Base-by-base conservation (phyloP, 2,329 filamentous ascomycete genomes). In the Ceratocystis papillata region DNA sequence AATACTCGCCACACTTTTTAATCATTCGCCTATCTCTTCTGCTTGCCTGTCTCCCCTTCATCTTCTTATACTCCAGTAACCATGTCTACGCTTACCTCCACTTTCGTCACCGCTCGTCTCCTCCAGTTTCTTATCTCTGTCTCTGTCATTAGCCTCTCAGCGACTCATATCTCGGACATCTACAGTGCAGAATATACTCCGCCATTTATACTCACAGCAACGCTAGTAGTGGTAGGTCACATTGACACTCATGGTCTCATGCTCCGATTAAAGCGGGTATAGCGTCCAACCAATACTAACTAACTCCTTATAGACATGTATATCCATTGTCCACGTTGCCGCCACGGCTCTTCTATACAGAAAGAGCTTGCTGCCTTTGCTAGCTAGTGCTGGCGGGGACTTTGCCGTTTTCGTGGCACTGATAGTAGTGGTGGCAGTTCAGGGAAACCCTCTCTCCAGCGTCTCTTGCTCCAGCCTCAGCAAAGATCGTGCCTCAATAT, bases 311-410 rank as follows among this genome's bases (percentile, higher is more conserved):
- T 69, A 95, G 90, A 84, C 89, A 37, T 88, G 84, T 76, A 85
- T 94, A 67, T 86, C 89, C 8, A 82, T 86, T 4, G 82, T 96
- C 68, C 96, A 96, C 80, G 83, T 87, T 70, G 81, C 82, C 71
- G 86, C 95, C 71, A 87, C 88, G 20, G 87, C 88, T 77, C 90
- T 95, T 73, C 87, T 92, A 70, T 93, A 90, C 76, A 80, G 86
- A 71, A 89, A 92, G 73, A 81, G 83, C 70, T 82, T 90, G 69
- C 86, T 92, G 12, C 88, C 90, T 4, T 85, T 91, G 69, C 81
- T 92, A 65, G 80, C 89, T 75, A 81, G 82, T 62, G 81, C 85
- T 0, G 83, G 75, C 12, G 77, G 87, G 63, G 92, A 96, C 75
- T 74, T 79, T 3, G 74, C 85, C 45, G 81, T 94, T 55, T 82